Base-by-base conservation (phyloP, 2,329 filamentous ascomycete species). In the Aspergillus arachidicola region DNA sequence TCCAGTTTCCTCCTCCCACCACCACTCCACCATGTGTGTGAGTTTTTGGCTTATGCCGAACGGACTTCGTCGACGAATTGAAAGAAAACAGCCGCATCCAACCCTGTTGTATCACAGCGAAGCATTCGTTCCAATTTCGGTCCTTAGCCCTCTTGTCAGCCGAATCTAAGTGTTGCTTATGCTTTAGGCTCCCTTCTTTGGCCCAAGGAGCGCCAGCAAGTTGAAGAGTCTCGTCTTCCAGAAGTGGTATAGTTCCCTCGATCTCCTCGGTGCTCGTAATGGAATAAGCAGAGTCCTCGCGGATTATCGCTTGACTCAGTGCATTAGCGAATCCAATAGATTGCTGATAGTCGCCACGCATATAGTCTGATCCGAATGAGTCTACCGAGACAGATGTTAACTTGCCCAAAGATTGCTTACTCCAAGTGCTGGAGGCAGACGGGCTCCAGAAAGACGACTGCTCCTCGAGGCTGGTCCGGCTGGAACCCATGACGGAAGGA, bases 241-340 rank as follows among this genome's bases (percentile, higher is more conserved):
- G 86, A 11, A 97, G 81, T 30, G 90, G 87, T 6, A 86, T 83
- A 1, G 82, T 81, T 55, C 83, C 83, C 38, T 87, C 79, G 51
- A 87, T 86, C 34, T 89, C 88, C 69, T 90, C 89, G 66, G 82
- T 69, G 82, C 82, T 72, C 79, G 68, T 80, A 69, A 82, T 79
- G 1, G 82, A 80, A 48, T 83, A 83, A 12, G 85, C 84, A 19
- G 86, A 79, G 69, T 86, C 85, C 53, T 97, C 94, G 5, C 95
- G 91, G 68, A 97, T 97, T 68, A 98, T 99, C 41, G 94, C 94
- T 76, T 98, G 94, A 71, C 93, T 97, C 12, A 99, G 84, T 4
- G 95, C 95, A 76, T 97, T 98, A 60, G 95, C 95, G 74, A 99
- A 99, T 0, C 95, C 95, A 73, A 99, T 97, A 0, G 93, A 96